Conservation (phyloP, 768 basidiomycete species). For the Panaeolus cyanescens region DNA sequence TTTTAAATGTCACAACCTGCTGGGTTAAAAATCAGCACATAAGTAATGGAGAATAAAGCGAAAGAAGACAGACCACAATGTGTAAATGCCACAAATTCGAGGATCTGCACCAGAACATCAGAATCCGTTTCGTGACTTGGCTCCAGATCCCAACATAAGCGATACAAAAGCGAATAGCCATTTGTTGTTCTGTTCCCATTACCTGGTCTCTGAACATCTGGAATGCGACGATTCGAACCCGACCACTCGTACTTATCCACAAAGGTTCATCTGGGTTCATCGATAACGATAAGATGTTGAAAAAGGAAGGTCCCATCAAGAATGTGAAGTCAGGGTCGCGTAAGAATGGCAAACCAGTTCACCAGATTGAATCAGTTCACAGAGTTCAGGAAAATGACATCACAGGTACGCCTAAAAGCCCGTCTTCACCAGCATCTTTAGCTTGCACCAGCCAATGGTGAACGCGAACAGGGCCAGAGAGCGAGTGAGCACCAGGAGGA, state of each 20-base stretch:
- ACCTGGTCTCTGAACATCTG: neutral
- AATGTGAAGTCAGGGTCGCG: neutral
- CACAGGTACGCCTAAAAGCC: neutral
- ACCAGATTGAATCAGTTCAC: neutral
- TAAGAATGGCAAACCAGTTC: neutral
- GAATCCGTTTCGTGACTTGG: neutral
- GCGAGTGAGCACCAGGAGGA: too few relatives aligned
- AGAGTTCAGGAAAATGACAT: neutral
- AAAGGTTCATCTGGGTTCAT: neutral
- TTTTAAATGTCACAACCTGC: too few relatives aligned
- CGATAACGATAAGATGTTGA: slow-evolving; percentile 1
- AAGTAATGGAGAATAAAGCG: too few relatives aligned
- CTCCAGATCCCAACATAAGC: neutral
- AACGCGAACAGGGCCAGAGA: neutral
- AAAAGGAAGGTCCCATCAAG: neutral
- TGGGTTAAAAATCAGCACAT: too few relatives aligned
- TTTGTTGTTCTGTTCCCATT: neutral
- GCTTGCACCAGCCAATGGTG: neutral
- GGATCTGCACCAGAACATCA: neutral
- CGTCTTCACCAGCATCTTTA: neutral
- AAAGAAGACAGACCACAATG: too few relatives aligned
- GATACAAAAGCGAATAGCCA: neutral
- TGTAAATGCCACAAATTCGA: neutral
- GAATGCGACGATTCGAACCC: neutral
- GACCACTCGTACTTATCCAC: neutral